Evolutionary conservation across 169 alveolate genomes (phyloP).

Genomic region (Eimeria tenella): DNA sequence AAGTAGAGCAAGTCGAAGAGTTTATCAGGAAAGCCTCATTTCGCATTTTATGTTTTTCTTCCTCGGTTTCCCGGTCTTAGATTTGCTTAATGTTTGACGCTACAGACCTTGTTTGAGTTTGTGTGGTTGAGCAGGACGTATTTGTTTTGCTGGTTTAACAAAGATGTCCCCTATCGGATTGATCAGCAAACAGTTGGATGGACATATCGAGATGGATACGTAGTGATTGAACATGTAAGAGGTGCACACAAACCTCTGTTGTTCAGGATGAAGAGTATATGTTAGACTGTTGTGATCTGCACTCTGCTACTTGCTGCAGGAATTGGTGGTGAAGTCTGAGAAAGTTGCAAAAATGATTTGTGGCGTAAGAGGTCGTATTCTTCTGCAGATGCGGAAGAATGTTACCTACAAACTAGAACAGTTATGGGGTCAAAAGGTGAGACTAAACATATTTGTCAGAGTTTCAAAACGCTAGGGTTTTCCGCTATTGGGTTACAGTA

Average conservation of each 20-base stretch:
- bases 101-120: neutral
- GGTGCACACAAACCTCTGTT: neutral
- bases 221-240: slow-evolving; percentile 77
- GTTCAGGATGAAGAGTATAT: neutral
- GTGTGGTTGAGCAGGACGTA: slow-evolving; percentile 70
- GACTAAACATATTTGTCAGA: slow-evolving; percentile 73
- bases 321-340: slow-evolving; percentile 73
- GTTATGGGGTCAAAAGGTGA: slow-evolving; percentile 73
- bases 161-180: slow-evolving; percentile 80
- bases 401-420: slow-evolving; percentile 77
- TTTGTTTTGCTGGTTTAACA: slow-evolving; percentile 81
- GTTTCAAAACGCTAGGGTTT: slow-evolving; percentile 8
- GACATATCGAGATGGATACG: slow-evolving; percentile 79
- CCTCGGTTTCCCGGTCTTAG: neutral
- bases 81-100: neutral
- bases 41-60: neutral
- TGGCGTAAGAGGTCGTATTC: slow-evolving; percentile 79
- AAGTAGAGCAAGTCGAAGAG: slow-evolving; percentile 78
- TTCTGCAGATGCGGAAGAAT: slow-evolving; percentile 79
- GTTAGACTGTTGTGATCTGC: neutral
- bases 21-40: slow-evolving; percentile 65
- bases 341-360: slow-evolving; percentile 81
- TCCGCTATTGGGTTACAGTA: neutral
- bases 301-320: slow-evolving; percentile 33
- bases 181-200: slow-evolving; percentile 81